These are phyloP conservation scores for Hirsutella rhossiliensis DNA, from an alignment of 2,329 filamentous ascomycete genomes.

Conservation along the genomic window DNA sequence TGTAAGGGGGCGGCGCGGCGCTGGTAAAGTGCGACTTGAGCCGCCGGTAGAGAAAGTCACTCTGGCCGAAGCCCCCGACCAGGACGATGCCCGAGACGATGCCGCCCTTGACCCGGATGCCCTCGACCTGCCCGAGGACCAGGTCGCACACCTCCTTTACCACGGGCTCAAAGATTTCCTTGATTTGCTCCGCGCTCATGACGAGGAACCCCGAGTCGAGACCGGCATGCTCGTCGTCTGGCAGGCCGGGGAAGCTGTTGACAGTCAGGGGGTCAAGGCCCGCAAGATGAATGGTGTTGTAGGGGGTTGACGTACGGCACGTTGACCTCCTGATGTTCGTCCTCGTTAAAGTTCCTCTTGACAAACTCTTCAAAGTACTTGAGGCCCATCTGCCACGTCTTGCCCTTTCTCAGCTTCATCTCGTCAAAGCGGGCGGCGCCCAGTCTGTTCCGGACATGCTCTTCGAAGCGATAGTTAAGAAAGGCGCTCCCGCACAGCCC, in stretches of 20 bases:
- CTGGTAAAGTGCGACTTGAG: conserved; percentile 57
- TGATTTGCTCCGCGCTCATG: conserved; percentile 57
- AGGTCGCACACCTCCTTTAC: conserved; percentile 58
- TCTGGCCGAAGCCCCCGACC: conserved; percentile 73
- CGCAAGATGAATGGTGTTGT: no score
- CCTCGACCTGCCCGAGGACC: conserved; percentile 54
- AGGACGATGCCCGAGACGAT: conserved; percentile 64
- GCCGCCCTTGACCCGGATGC: conserved; percentile 47
- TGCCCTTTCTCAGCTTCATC: conserved; percentile 67
- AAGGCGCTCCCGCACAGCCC: conserved; percentile 70
- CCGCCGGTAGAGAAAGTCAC: conserved; percentile 60
- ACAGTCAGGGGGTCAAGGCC: conserved; percentile 1
- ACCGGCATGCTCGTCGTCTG: conserved; percentile 64
- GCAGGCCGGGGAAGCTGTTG: conserved; percentile 54
- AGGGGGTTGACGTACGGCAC: conserved; percentile 42
- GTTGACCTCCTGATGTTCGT: conserved; percentile 66
- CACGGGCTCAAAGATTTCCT: conserved; percentile 64
- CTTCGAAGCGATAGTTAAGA: conserved; percentile 70
- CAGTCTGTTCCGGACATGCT: conserved; percentile 57
- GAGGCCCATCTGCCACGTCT: conserved; percentile 70
- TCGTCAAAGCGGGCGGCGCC: conserved; percentile 56
- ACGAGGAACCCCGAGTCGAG: conserved; percentile 67
- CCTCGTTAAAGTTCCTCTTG: conserved; percentile 72
- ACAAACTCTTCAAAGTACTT: conserved; percentile 78
- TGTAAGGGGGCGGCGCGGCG: conserved; percentile 49